phyloP scores from a whole-genome alignment of 2,329 filamentous ascomycete species.

The Grosmannia penicillata region DNA sequence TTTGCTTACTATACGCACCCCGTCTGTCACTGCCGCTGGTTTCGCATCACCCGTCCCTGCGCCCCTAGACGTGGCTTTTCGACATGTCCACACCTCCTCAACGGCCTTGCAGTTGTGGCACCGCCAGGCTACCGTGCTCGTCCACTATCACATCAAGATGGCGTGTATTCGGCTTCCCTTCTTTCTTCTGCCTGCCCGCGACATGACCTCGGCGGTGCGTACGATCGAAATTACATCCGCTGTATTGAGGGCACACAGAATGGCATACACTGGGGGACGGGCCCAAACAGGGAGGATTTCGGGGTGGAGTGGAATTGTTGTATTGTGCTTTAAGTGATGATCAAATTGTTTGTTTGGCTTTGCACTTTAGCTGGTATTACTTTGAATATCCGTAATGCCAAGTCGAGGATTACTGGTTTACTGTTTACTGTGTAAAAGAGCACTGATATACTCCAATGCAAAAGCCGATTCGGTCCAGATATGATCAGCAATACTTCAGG shows the following conservation, averaged over 20 bases:
- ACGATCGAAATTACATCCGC: constrained; percentile 32
- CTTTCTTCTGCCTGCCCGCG: constrained; percentile 19
- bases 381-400: no score
- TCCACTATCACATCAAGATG: neutral
- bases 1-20: constrained; percentile 33
- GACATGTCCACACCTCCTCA: constrained; percentile 28
- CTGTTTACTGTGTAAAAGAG: no score
- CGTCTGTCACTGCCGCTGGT: constrained; percentile 37
- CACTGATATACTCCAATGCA: no score
- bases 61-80: constrained; percentile 33
- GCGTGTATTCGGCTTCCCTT: neutral
- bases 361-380: no score
- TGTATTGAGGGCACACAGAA: constrained; percentile 28
- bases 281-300: constrained; percentile 22
- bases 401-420: no score
- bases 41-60: constrained; percentile 30
- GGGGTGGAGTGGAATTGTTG: constrained; percentile 22
- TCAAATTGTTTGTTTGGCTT: no score
- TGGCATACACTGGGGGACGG: constrained; percentile 32
- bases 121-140: constrained; percentile 17
- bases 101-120: constrained; percentile 20
- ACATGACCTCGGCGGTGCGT: constrained; percentile 24
- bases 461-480: neutral
- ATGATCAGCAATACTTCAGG: neutral
- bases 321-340: constrained; percentile 16